phyloP scores from a whole-genome alignment of 805 yeast genomes.

The Wickerhamomyces rabaulensis region DNA sequence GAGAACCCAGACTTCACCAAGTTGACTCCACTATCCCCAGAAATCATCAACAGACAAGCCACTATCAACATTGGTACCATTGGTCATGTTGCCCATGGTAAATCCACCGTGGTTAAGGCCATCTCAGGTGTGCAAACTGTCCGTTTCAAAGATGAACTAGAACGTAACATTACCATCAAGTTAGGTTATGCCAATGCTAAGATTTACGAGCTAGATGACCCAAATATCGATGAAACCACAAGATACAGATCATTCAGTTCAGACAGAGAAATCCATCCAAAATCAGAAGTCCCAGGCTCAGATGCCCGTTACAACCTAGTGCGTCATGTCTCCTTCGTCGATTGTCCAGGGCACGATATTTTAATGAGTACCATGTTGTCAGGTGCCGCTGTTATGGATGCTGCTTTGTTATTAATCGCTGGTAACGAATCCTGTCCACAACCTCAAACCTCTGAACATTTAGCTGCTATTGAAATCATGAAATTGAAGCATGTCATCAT shows the following conservation, averaged over 20 bases:
- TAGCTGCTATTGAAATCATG: conserved; percentile 99
- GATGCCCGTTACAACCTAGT: conserved; percentile 82
- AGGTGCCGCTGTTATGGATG: conserved; percentile 99
- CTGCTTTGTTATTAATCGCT: conserved; percentile 91
- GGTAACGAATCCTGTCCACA: conserved; percentile 99
- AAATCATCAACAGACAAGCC: conserved; percentile 97
- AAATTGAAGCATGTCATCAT: conserved; percentile 94
- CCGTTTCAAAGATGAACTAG: conserved; percentile 97
- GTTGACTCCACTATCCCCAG: conserved; percentile 87
- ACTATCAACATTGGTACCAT: conserved; percentile 97
- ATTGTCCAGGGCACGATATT: conserved; percentile 99
- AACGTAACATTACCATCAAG: conserved; percentile 97
- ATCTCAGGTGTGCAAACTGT: conserved; percentile 99
- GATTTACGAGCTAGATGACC: conserved; percentile 87
- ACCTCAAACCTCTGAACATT: conserved; percentile 98
- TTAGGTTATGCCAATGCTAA: conserved; percentile 99
- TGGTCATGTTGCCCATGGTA: conserved; percentile 96
- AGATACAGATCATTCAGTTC: conserved; percentile 93
- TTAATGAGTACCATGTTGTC: conserved; percentile 99
- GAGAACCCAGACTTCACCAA: conserved; percentile 75
- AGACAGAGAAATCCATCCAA: conserved; percentile 92
- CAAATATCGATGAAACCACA: conserved; percentile 85
- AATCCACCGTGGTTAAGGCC: conserved; percentile 89
- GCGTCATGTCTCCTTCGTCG: conserved; percentile 97
- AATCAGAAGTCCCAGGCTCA: conserved; percentile 84